phyloP scores from a whole-genome alignment of 2,329 filamentous ascomycete genomes.

The Aureobasidium lini region DNA sequence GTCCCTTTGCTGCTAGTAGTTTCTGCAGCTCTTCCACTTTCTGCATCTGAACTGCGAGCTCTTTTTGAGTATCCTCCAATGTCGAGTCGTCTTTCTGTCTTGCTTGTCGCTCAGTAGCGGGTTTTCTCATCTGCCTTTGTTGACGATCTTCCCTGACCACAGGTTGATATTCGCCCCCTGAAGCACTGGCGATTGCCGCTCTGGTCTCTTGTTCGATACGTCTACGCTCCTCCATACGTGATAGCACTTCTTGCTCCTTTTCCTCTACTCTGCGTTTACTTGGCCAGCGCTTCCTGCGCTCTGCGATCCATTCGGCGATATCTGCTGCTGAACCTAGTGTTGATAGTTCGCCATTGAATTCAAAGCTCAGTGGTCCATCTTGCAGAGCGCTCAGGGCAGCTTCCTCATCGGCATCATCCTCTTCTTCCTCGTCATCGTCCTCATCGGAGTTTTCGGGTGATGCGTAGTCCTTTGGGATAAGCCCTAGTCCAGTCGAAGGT shows the following conservation, averaged over 20 bases:
- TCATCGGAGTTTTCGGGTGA: slow-evolving; percentile 17
- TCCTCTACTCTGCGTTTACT: slow-evolving; percentile 63
- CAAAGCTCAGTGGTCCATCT: slow-evolving; percentile 37
- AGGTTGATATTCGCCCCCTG: slow-evolving; percentile 3
- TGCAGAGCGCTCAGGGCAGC: slow-evolving; percentile 28
- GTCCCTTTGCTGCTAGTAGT: slow-evolving; percentile 18
- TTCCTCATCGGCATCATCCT: slow-evolving; percentile 66
- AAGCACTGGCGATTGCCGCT: slow-evolving; percentile 8
- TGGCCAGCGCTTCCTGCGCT: slow-evolving; percentile 72
- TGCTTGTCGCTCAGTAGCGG: neutral
- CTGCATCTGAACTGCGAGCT: slow-evolving; percentile 16
- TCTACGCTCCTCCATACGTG: slow-evolving; percentile 21
- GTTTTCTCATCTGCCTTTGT: neutral
- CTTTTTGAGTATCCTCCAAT: slow-evolving; percentile 16
- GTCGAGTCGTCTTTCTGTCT: neutral
- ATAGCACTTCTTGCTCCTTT: slow-evolving; percentile 29
- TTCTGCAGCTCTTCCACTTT: slow-evolving; percentile 29
- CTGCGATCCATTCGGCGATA: slow-evolving; percentile 70
- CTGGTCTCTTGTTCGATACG: slow-evolving; percentile 23
- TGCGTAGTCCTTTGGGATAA: slow-evolving; percentile 45
- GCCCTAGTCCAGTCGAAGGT: slow-evolving; percentile 62
- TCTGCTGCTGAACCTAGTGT: slow-evolving; percentile 54
- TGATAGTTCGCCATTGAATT: slow-evolving; percentile 49
- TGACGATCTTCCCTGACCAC: neutral
- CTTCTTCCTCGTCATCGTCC: slow-evolving; percentile 43